These are phyloP conservation scores for Trichoderma sp. DNA, from an alignment of 2,329 filamentous ascomycete species.

Conservation along the genomic window DNA sequence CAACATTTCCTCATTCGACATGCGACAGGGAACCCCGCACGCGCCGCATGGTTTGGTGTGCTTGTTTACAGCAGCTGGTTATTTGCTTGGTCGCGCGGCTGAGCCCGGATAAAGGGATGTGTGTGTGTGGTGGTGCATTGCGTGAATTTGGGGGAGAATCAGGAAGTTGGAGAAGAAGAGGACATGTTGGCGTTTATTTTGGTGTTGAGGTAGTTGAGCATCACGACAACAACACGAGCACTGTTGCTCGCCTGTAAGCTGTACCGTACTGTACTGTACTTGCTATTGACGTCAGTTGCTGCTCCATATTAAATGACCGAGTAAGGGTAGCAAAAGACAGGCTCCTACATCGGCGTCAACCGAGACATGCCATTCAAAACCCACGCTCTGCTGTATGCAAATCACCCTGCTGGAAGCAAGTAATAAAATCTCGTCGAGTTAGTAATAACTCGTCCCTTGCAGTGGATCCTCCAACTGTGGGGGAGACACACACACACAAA, in stretches of 20 bases:
- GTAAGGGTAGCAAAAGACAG: background rate
- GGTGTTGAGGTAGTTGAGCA: background rate
- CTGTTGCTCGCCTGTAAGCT: background rate
- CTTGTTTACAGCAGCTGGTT: conserved; percentile 1
- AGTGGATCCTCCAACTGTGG: conserved; percentile 4
- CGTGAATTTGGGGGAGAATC: background rate
- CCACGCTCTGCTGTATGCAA: background rate
- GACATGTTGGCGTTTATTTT: background rate
- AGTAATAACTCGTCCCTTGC: conserved; percentile 1
- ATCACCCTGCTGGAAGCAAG: background rate
- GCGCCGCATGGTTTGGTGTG: background rate
- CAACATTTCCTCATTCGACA: conserved; percentile 2
- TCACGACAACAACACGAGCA: background rate
- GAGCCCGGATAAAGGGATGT: conserved; percentile 11
- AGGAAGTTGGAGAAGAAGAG: background rate
- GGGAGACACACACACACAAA: background rate
- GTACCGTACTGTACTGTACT: background rate
- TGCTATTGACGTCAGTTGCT: background rate
- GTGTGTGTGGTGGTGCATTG: background rate
- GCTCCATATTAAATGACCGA: background rate
- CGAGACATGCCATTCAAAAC: background rate
- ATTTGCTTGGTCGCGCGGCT: background rate
- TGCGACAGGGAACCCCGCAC: background rate
- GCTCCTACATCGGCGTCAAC: conserved; percentile 9
- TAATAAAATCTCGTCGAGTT: conserved; percentile 12